phyloP scores from a whole-genome alignment of 139 green algal genomes.

The Gonium pectorale region DNA sequence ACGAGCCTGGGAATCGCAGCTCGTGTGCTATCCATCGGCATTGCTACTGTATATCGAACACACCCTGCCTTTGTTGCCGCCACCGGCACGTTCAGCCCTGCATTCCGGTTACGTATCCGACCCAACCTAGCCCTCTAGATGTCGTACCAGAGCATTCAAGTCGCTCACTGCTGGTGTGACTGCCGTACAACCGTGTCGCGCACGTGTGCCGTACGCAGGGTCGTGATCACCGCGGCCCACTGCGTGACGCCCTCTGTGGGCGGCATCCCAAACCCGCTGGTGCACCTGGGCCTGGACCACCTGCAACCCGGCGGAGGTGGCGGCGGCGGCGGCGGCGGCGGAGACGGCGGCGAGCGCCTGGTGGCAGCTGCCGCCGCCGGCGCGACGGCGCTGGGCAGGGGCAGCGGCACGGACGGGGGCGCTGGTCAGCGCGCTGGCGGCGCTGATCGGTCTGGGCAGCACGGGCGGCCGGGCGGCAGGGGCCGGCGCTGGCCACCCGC shows the following conservation, averaged over 20 bases:
- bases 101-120: too few species aligned
- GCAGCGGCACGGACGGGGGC: neutral
- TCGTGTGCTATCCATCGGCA: too few species aligned
- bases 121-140: too few species aligned
- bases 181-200: too few species aligned
- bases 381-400: neutral
- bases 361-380: neutral
- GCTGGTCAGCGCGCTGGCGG: slow-evolving; percentile 22
- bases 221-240: slow-evolving; percentile 27
- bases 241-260: slow-evolving; percentile 34
- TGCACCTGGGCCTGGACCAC: slow-evolving; percentile 10
- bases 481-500: neutral
- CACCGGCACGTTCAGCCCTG: too few species aligned
- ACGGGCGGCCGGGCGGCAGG: slow-evolving; percentile 11
- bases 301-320: neutral
- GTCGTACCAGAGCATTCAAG: too few species aligned
- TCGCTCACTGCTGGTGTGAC: too few species aligned
- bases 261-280: slow-evolving; percentile 19
- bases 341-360: neutral
- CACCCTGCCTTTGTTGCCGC: too few species aligned
- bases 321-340: neutral
- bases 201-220: too few species aligned
- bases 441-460: slow-evolving; percentile 37
- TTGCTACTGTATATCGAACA: too few species aligned
- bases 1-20: too few species aligned